Conservation (phyloP, 2,329 filamentous ascomycete species). For the Pezicula neosporulosa region DNA sequence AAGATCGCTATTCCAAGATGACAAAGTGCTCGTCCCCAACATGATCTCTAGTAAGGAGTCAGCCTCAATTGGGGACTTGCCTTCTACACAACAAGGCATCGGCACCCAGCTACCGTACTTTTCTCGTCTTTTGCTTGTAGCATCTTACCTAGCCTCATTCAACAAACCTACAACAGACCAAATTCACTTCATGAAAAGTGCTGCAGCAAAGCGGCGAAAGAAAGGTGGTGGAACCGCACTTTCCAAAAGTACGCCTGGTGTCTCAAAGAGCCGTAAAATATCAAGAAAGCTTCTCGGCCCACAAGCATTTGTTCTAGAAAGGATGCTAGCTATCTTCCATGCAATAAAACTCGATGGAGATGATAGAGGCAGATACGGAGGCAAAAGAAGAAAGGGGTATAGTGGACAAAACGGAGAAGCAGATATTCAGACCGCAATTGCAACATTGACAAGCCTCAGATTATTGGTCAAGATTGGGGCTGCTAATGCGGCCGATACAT, state of each 20-base stretch:
- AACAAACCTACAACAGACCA: slow-evolving; percentile 72
- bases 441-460: slow-evolving; percentile 68
- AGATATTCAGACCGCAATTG: slow-evolving; percentile 62
- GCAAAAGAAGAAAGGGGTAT: slow-evolving; percentile 6
- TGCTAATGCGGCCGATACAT: slow-evolving; percentile 50
- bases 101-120: slow-evolving; percentile 62
- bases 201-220: slow-evolving; percentile 31
- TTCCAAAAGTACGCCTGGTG: slow-evolving; percentile 22
- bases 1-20: slow-evolving; percentile 68
- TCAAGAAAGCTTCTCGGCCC: slow-evolving; percentile 74
- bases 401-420: slow-evolving; percentile 31
- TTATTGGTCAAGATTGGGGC: slow-evolving; percentile 62
- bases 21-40: slow-evolving; percentile 63
- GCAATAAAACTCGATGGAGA: slow-evolving; percentile 51
- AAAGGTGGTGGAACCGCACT: slow-evolving; percentile 41
- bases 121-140: slow-evolving; percentile 69
- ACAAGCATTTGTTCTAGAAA: slow-evolving; percentile 72
- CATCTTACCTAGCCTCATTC: slow-evolving; percentile 79
- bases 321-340: slow-evolving; percentile 74
- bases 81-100: slow-evolving; percentile 35
- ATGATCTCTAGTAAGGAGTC: slow-evolving; percentile 40
- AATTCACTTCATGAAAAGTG: slow-evolving; percentile 62
- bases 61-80: background rate
- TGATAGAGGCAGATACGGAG: slow-evolving; percentile 17
- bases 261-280: slow-evolving; percentile 64